phyloP scores from a whole-genome alignment of 306 rosid genomes.

The Malus domestica region DNA sequence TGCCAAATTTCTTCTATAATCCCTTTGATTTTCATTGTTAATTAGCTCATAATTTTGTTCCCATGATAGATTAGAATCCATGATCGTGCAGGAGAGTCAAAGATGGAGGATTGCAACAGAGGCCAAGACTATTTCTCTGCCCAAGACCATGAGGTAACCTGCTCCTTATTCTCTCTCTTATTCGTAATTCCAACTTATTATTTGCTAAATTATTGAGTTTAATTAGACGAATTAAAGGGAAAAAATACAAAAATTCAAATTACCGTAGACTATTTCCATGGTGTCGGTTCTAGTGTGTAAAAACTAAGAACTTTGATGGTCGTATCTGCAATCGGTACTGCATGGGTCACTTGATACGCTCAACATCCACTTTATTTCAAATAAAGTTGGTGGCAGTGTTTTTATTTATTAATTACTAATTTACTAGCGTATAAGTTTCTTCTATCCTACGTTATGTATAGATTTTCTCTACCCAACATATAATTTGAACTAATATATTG shows the following conservation, averaged over 20 bases:
- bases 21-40: background rate
- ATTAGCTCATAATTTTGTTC: background rate
- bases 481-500: no score
- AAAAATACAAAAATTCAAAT: background rate
- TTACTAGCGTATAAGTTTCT: background rate
- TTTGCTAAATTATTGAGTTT: background rate
- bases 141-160: constrained; percentile 46
- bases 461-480: no score
- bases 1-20: background rate
- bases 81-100: constrained; percentile 19
- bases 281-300: background rate
- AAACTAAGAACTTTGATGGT: background rate
- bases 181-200: background rate
- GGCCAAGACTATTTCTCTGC: constrained; percentile 45
- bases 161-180: background rate
- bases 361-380: background rate
- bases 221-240: background rate
- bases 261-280: background rate
- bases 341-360: background rate
- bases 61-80: background rate
- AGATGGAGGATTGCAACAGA: constrained; percentile 65
- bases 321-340: background rate
- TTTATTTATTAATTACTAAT: background rate
- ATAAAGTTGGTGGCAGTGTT: background rate
- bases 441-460: no score